Base-by-base conservation (phyloP, 108 stramenopile genomes). In the Cyclotella atomus region DNA sequence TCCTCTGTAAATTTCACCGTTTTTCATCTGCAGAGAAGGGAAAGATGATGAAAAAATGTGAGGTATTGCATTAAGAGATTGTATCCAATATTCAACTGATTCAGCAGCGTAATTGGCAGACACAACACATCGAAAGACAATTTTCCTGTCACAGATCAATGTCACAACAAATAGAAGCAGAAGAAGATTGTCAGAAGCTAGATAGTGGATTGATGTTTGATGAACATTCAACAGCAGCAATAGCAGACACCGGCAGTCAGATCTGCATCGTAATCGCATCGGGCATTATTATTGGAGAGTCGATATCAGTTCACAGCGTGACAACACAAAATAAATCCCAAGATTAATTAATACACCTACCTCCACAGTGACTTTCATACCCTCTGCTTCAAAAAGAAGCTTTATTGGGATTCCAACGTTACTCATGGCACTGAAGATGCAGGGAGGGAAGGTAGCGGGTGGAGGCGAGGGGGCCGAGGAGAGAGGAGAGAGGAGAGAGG, bases 321-420 rank as follows among this genome's bases (percentile, higher is more conserved):
- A n/a, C n/a, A n/a, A n/a, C n/a, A n/a, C n/a, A n/a, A n/a, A n/a
- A n/a, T n/a, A n/a, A n/a, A n/a, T n/a, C n/a, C n/a, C n/a, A n/a
- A n/a, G n/a, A n/a, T n/a, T n/a, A n/a, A n/a, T n/a, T n/a, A n/a
- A n/a, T n/a, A n/a, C n/a, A n/a, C 89, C 53, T 79, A 97, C 89
- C 91, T 98, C 98, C 12, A 94, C 97, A 2, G 98, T 98, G 32
- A 98, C 89, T 82, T 96, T 95, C 89, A 97, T 96, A 4, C 96
- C 97, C 73, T 98, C 98, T 16, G 95, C 98, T 83, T 98, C 96
- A 56, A 87, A 93, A 27, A 98, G 82, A 43, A 98, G 92, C 66
- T 97, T 96, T 68, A 98, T 89, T 25, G 98, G 98, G 52, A 98
- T 95, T 24, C 98, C 96, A 6, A 90, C 72, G 68, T 79, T 92